Evolutionary conservation across 2,329 filamentous ascomycete species (phyloP).

Genomic region (Ophioceras dolichostomum): DNA sequence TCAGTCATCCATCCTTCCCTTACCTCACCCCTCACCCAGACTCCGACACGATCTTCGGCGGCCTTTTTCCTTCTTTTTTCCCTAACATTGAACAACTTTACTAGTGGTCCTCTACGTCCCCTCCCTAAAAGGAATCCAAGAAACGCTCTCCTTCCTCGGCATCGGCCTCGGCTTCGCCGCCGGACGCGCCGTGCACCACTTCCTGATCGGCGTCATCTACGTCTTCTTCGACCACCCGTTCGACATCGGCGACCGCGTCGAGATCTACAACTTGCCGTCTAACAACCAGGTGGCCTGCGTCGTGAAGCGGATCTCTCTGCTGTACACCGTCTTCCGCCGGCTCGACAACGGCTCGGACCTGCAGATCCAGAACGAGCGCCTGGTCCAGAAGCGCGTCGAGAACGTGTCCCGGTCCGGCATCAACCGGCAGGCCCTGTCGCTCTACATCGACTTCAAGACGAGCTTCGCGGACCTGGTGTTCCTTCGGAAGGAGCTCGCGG

Average conservation of each 20-base stretch:
- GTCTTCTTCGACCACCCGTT: slow-evolving; percentile 67
- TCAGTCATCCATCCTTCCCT: no score
- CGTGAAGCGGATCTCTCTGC: slow-evolving; percentile 18
- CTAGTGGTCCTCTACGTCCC: slow-evolving; percentile 11
- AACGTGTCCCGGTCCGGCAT: slow-evolving; percentile 58
- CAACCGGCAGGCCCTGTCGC: slow-evolving; percentile 52
- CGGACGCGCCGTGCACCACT: slow-evolving; percentile 58
- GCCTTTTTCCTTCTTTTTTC: not conserved
- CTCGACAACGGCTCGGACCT: slow-evolving; percentile 16
- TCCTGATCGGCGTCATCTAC: slow-evolving; percentile 57
- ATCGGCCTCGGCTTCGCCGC: slow-evolving; percentile 58
- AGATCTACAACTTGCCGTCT: slow-evolving; percentile 34
- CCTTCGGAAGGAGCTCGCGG: slow-evolving; percentile 47
- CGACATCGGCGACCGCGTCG: slow-evolving; percentile 59
- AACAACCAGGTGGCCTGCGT: slow-evolving; percentile 8
- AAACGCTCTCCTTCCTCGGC: slow-evolving; percentile 12
- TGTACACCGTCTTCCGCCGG: slow-evolving; percentile 21
- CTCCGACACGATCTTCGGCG: no score
- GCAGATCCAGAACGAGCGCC: slow-evolving; percentile 44
- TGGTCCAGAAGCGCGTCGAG: slow-evolving; percentile 58
- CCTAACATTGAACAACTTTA: not conserved
- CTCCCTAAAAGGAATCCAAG: slow-evolving; percentile 15
- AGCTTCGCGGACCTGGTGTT: slow-evolving; percentile 55
- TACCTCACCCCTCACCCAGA: no score
- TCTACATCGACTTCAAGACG: slow-evolving; percentile 58